Evolutionary conservation across 2,329 filamentous ascomycete genomes (phyloP).

Genomic region (Biscogniauxia marginata): DNA sequence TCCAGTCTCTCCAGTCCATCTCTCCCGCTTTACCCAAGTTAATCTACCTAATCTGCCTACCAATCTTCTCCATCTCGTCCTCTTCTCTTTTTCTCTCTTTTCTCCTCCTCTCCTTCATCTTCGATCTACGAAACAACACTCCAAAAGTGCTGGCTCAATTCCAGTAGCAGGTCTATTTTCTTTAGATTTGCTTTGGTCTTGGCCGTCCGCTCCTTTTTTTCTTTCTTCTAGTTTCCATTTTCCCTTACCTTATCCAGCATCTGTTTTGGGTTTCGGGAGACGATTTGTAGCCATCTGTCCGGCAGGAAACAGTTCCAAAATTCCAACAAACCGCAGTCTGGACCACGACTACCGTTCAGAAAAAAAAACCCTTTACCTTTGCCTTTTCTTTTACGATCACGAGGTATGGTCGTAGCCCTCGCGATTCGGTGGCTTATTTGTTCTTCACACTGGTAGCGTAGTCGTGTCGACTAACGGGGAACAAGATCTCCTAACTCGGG

Average conservation of each 20-base stretch:
- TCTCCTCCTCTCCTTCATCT: slow-evolving; percentile 27
- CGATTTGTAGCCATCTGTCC: slow-evolving; percentile 20
- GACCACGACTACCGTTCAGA: slow-evolving; percentile 2
- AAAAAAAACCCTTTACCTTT: too few relatives aligned
- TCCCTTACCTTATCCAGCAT: slow-evolving; percentile 25
- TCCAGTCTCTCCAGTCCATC: slow-evolving; percentile 14
- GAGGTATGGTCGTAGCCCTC: background rate
- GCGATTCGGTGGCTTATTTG: background rate
- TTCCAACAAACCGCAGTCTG: slow-evolving; percentile 4
- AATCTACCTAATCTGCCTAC: background rate
- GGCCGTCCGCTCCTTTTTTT: slow-evolving; percentile 58
- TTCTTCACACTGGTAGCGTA: background rate
- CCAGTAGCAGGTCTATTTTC: slow-evolving; percentile 48
- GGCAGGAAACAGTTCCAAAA: slow-evolving; percentile 17
- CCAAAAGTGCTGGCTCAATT: slow-evolving; percentile 51
- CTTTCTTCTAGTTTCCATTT: slow-evolving; percentile 19
- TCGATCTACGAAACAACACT: slow-evolving; percentile 31
- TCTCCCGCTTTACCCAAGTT: background rate
- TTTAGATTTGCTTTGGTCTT: slow-evolving; percentile 55
- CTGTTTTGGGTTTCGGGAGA: slow-evolving; percentile 25
- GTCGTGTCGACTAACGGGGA: background rate
- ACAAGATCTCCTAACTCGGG: background rate
- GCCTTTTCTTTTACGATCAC: background rate
- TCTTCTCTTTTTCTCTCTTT: slow-evolving; percentile 24
- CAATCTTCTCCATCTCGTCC: slow-evolving; percentile 14